A percentile compares a stretch with the other conserved stretches of the same genome.
phyloP scores from a whole-genome alignment of 164 flowering plant species.

The Vitis cinerea region DNA sequence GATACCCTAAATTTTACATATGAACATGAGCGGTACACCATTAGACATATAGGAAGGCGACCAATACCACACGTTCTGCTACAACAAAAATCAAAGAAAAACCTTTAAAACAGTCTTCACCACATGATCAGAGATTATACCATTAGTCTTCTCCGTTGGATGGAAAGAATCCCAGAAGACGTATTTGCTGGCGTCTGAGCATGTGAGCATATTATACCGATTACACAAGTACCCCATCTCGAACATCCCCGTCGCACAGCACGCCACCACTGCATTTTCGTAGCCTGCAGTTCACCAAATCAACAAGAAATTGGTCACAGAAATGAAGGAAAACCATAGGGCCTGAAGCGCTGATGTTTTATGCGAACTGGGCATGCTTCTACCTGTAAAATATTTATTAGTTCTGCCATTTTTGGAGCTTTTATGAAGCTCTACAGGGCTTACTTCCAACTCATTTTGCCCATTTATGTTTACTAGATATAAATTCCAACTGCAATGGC shows the following conservation, averaged over 20 bases:
- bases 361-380: too few species aligned
- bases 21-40: too few species aligned
- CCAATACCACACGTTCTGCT: too few species aligned
- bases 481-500: too few species aligned
- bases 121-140: slow-evolving; percentile 26
- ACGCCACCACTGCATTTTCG: slow-evolving; percentile 32
- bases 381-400: too few species aligned
- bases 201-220: slow-evolving; percentile 30
- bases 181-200: slow-evolving; percentile 48
- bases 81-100: slow-evolving; percentile 5
- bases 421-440: too few species aligned
- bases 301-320: background rate
- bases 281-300: slow-evolving; percentile 30
- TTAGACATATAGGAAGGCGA: too few species aligned
- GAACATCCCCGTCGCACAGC: slow-evolving; percentile 49
- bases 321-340: background rate
- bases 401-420: background rate
- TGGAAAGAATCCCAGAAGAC: slow-evolving; percentile 67
- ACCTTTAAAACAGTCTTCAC: slow-evolving; percentile 3
- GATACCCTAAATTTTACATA: too few species aligned
- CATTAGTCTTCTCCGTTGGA: slow-evolving; percentile 45
- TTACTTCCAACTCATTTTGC: too few species aligned
- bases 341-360: too few species aligned
- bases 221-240: slow-evolving; percentile 54
- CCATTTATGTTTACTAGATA: too few species aligned